phyloP scores from a whole-genome alignment of 805 yeast species.

The Candida maltosa region DNA sequence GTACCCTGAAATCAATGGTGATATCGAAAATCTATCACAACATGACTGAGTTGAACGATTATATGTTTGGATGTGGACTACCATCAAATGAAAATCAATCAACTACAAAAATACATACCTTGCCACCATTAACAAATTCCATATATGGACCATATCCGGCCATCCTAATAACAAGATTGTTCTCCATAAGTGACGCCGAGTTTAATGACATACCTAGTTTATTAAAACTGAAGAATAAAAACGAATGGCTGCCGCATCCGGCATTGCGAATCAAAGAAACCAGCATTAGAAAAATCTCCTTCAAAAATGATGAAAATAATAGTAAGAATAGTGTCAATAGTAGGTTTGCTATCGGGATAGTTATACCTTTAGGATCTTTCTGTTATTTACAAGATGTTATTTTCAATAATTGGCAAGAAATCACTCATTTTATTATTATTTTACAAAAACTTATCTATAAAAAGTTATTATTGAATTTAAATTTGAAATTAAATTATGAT shows the following conservation, averaged over 20 bases:
- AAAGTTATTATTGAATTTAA: conserved; percentile 30
- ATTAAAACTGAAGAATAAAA: neutral
- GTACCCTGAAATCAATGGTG: conserved; percentile 18
- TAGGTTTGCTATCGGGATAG: conserved; percentile 47
- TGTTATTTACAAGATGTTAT: conserved; percentile 35
- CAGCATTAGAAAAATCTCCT: conserved; percentile 5
- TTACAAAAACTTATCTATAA: conserved; percentile 38
- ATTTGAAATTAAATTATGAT: conserved; percentile 9
- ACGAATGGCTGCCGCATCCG: conserved; percentile 43
- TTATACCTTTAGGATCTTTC: conserved; percentile 42
- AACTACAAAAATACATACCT: conserved; percentile 45
- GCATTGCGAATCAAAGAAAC: conserved; percentile 29
- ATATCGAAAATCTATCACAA: conserved; percentile 37
- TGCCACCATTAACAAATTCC: conserved; percentile 40
- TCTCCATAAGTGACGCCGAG: conserved; percentile 33
- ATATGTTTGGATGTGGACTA: conserved; percentile 57
- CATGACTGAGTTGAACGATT: conserved; percentile 43
- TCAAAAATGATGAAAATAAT: conserved; percentile 2
- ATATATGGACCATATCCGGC: conserved; percentile 29
- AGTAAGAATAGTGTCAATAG: conserved; percentile 20
- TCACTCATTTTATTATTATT: conserved; percentile 35
- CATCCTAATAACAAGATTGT: conserved; percentile 44
- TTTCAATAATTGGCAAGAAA: conserved; percentile 48
- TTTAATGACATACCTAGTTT: conserved; percentile 5
- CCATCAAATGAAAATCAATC: conserved; percentile 44